These are phyloP conservation scores for Furcasterigmium furcatum DNA, from an alignment of 2,329 filamentous ascomycete genomes.

Conservation along the genomic window DNA sequence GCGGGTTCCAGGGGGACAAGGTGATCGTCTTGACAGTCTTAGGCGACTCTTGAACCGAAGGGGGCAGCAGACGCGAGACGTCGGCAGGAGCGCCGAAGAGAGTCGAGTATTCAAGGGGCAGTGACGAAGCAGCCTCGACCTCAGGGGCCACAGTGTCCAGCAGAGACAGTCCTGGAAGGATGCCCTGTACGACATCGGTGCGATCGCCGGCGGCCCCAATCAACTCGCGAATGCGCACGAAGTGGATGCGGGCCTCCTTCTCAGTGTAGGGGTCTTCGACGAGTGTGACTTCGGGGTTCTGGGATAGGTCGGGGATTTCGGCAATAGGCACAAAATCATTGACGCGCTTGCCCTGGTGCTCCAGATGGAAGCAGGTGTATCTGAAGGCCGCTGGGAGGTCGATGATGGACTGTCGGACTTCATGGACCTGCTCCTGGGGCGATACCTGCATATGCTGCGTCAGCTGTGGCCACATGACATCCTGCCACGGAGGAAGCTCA, in stretches of 20 bases:
- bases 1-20: slow-evolving; percentile 93
- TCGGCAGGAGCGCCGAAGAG: slow-evolving; percentile 70
- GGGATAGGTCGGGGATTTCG: slow-evolving; percentile 76
- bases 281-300: slow-evolving; percentile 75
- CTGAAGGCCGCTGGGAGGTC: slow-evolving; percentile 91
- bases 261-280: slow-evolving; percentile 97
- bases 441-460: slow-evolving; percentile 59
- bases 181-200: slow-evolving; percentile 81
- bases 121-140: slow-evolving; percentile 33
- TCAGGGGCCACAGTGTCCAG: slow-evolving; percentile 71
- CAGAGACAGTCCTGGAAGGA: slow-evolving; percentile 80
- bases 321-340: slow-evolving; percentile 94
- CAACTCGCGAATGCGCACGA: slow-evolving; percentile 86
- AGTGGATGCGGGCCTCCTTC: slow-evolving; percentile 94
- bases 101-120: slow-evolving; percentile 59
- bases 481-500: slow-evolving; percentile 37
- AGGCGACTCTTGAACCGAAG: slow-evolving; percentile 63
- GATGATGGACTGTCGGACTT: slow-evolving; percentile 94
- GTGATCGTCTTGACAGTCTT: slow-evolving; percentile 90
- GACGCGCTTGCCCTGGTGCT: slow-evolving; percentile 82
- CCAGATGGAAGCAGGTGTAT: slow-evolving; percentile 98
- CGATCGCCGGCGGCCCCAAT: slow-evolving; percentile 89
- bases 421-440: slow-evolving; percentile 92
- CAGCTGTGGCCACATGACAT: slow-evolving; percentile 5
- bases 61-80: slow-evolving; percentile 69